Percentiles rank a stretch among this genome's conserved stretches.
phyloP scores from a whole-genome alignment of 768 basidiomycete species.

The Galerina sulciceps region DNA sequence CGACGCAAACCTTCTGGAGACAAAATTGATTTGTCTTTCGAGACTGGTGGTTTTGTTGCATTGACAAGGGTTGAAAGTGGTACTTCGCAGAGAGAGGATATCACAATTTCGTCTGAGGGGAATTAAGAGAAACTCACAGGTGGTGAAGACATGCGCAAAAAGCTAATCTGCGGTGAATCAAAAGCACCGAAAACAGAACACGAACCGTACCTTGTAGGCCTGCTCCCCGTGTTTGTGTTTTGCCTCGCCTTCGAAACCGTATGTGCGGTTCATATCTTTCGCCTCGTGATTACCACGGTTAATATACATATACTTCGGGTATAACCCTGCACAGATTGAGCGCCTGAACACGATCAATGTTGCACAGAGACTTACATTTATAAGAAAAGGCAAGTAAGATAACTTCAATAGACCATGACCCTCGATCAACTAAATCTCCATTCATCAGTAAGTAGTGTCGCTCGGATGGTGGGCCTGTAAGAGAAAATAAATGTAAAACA shows the following conservation, averaged over 20 bases:
- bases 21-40: slow-evolving; percentile 63
- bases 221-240: slow-evolving; percentile 97
- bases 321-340: slow-evolving; percentile 68
- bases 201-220: slow-evolving; percentile 75
- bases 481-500: slow-evolving; percentile 80
- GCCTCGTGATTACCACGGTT: slow-evolving; percentile 98
- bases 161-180: slow-evolving; percentile 49
- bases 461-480: slow-evolving; percentile 85
- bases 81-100: slow-evolving; percentile 49
- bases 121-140: slow-evolving; percentile 52
- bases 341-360: slow-evolving; percentile 6
- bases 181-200: background rate
- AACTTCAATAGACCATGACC: slow-evolving; percentile 95
- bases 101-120: background rate
- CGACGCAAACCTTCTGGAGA: slow-evolving; percentile 83
- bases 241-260: slow-evolving; percentile 95
- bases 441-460: slow-evolving; percentile 91
- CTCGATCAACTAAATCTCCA: slow-evolving; percentile 96
- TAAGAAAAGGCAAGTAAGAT: slow-evolving; percentile 92
- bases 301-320: slow-evolving; percentile 87
- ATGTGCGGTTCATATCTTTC: slow-evolving; percentile 94
- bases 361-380: slow-evolving; percentile 70
- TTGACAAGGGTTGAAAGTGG: slow-evolving; percentile 87
- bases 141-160: slow-evolving; percentile 93
- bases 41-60: slow-evolving; percentile 64